Conservation (phyloP, 2,329 filamentous ascomycete species). For the Ophiostoma tasmaniense region DNA sequence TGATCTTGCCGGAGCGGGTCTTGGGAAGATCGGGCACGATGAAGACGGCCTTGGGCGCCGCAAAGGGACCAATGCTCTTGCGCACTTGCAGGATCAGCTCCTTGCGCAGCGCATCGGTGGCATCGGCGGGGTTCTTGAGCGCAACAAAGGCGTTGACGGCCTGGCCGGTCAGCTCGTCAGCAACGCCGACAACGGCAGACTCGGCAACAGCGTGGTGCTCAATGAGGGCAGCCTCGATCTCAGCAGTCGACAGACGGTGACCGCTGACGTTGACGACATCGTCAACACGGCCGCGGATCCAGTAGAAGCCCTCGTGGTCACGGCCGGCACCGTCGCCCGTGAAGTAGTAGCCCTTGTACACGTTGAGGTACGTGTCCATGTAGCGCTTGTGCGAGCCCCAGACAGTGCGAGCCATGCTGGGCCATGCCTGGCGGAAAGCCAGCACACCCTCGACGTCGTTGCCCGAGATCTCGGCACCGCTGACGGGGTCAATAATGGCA, state of each 20-base stretch:
- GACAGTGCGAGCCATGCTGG: slow-evolving; percentile 95
- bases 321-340: slow-evolving; percentile 90
- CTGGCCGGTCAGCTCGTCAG: slow-evolving; percentile 91
- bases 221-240: slow-evolving; percentile 94
- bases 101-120: slow-evolving; percentile 75
- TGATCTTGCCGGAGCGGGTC: slow-evolving; percentile 97
- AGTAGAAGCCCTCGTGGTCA: slow-evolving; percentile 98
- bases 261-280: slow-evolving; percentile 98
- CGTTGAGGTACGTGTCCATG: slow-evolving; percentile 96
- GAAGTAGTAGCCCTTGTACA: slow-evolving; percentile 97
- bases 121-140: slow-evolving; percentile 75
- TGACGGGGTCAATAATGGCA: slow-evolving; percentile 92
- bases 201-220: slow-evolving; percentile 87
- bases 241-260: slow-evolving; percentile 90
- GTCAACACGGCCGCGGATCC: slow-evolving; percentile 97
- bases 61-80: slow-evolving; percentile 95
- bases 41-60: slow-evolving; percentile 87
- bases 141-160: slow-evolving; percentile 95
- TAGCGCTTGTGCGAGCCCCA: slow-evolving; percentile 97
- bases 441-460: slow-evolving; percentile 97
- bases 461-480: slow-evolving; percentile 83
- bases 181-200: slow-evolving; percentile 86
- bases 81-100: slow-evolving; percentile 91
- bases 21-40: slow-evolving; percentile 92
- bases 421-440: slow-evolving; percentile 96